A percentile compares a stretch with the other conserved stretches of the same genome.
Conservation (phyloP, 1,284 basidiomycete genomes). For the Tausonia pullulans region DNA sequence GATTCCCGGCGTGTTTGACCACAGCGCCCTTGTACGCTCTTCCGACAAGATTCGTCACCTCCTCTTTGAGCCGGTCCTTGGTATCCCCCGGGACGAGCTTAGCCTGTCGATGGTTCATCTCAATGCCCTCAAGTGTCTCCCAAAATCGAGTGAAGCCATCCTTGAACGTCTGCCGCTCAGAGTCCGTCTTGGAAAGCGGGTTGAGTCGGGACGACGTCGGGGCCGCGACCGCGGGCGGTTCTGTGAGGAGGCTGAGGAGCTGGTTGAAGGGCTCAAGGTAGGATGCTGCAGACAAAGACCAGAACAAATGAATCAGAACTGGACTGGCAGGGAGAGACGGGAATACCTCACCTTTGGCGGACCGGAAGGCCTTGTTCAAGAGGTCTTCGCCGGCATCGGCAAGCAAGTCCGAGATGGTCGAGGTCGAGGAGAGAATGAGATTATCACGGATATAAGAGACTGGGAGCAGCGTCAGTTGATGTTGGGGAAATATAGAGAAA, state of each 20-base stretch:
- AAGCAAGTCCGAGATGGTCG: conserved; percentile 31
- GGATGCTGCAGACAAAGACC: conserved; percentile 15
- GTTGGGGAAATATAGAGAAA: background rate
- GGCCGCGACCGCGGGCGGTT: conserved; percentile 21
- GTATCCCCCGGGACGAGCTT: conserved; percentile 29
- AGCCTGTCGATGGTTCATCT: conserved; percentile 25
- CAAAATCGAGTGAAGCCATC: conserved; percentile 32
- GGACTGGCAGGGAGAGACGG: background rate
- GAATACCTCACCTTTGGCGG: conserved; percentile 26
- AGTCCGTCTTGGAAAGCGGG: conserved; percentile 2
- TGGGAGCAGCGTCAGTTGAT: conserved; percentile 17
- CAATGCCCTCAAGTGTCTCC: conserved; percentile 29
- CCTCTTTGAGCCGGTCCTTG: conserved; percentile 29
- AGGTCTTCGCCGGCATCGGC: conserved; percentile 33
- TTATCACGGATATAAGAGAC: conserved; percentile 34
- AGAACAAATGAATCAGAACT: conserved; percentile 3
- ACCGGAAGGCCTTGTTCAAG: conserved; percentile 32
- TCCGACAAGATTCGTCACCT: conserved; percentile 28
- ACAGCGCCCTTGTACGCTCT: conserved; percentile 25
- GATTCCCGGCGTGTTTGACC: conserved; percentile 23
- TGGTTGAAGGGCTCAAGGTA: conserved; percentile 30
- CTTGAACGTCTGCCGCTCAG: conserved; percentile 28
- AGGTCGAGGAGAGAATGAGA: conserved; percentile 23
- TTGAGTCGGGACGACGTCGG: conserved; percentile 22
- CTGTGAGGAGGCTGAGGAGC: conserved; percentile 25